A percentile compares a stretch with the other conserved stretches of the same genome.
Conservation (phyloP, 2,329 filamentous ascomycete genomes). For the Fusarium torreyae region DNA sequence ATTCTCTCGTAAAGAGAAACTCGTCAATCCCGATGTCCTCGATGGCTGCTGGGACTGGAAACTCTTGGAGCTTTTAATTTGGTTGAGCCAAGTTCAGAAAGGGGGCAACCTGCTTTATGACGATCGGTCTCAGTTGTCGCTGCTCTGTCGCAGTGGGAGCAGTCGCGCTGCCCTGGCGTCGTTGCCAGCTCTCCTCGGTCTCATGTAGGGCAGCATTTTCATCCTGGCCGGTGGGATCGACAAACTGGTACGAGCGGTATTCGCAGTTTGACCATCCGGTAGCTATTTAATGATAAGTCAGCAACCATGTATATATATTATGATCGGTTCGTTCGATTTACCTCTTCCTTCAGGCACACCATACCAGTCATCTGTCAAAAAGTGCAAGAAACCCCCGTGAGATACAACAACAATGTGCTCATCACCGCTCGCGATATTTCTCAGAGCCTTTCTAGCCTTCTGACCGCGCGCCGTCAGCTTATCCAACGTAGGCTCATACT, state of each 20-base stretch:
- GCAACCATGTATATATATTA: neutral
- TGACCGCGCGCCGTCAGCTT: conserved; percentile 74
- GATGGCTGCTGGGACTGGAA: neutral
- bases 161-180: conserved; percentile 59
- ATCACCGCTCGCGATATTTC: conserved; percentile 65
- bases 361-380: conserved; percentile 85
- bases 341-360: conserved; percentile 64
- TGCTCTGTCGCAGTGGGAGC: conserved; percentile 64
- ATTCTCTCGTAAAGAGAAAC: neutral
- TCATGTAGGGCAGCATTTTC: conserved; percentile 64
- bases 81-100: conserved; percentile 50
- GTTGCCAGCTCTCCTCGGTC: conserved; percentile 64
- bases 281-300: conserved; percentile 59
- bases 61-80: conserved; percentile 16
- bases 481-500: conserved; percentile 63
- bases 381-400: conserved; percentile 88
- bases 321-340: conserved; percentile 49
- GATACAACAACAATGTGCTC: conserved; percentile 82
- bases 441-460: conserved; percentile 72
- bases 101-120: conserved; percentile 55
- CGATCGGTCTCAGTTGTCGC: conserved; percentile 59
- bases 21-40: neutral
- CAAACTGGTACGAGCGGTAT: conserved; percentile 77
- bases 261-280: conserved; percentile 84
- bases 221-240: conserved; percentile 65